Percentiles rank a stretch among this genome's conserved stretches.
These are phyloP conservation scores for Giardia muris DNA, from an alignment of 208 protist genomes.

Conservation along the genomic window DNA sequence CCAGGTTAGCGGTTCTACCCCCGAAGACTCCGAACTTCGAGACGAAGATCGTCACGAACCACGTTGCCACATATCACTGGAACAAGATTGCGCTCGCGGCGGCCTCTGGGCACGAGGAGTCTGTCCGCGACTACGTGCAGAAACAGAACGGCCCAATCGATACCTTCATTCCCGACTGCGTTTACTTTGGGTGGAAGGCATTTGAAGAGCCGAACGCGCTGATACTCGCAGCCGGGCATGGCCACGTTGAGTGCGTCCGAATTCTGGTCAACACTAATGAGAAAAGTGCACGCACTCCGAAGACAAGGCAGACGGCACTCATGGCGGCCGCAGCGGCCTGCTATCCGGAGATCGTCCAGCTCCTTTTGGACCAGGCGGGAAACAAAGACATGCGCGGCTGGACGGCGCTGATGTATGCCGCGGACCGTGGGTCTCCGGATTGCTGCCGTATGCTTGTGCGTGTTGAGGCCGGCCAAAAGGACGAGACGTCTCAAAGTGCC, in stretches of 20 bases:
- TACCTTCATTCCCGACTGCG: not conserved
- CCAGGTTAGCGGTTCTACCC: too few relatives aligned
- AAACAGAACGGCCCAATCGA: not conserved
- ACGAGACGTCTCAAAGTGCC: not conserved
- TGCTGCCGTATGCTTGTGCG: not conserved
- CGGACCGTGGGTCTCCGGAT: not conserved
- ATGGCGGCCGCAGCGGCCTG: not conserved
- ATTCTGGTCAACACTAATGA: not conserved
- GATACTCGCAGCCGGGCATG: not conserved
- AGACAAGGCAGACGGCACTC: not conserved
- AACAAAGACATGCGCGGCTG: not conserved
- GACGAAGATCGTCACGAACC: not conserved
- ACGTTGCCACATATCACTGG: not conserved
- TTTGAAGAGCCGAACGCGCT: not conserved
- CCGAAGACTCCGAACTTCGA: not conserved
- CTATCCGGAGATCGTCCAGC: not conserved
- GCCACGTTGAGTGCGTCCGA: not conserved
- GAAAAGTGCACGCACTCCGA: not conserved
- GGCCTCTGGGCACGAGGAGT: not conserved
- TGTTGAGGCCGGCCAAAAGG: not conserved
- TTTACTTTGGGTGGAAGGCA: not conserved
- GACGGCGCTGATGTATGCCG: not conserved
- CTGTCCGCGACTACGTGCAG: not conserved
- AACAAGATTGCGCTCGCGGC: not conserved
- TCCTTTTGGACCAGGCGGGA: not conserved